phyloP scores from a whole-genome alignment of 1,284 basidiomycete species.

The Ustilago lituana region DNA sequence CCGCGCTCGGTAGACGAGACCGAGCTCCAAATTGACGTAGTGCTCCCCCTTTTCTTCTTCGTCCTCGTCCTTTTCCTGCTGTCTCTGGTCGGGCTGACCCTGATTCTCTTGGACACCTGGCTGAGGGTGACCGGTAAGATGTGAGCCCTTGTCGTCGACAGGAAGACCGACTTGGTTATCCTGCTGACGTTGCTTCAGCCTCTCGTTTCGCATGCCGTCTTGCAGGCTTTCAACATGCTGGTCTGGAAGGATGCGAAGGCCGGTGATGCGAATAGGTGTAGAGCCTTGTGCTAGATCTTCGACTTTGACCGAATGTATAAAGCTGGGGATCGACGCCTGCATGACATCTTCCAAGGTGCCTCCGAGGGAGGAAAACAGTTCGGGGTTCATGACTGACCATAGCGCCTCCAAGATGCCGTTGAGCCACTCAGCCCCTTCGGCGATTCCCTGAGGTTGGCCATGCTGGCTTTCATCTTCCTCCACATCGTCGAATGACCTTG shows the following conservation, averaged over 20 bases:
- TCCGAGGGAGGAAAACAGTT: slow-evolving; percentile 38
- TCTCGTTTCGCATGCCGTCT: slow-evolving; percentile 10
- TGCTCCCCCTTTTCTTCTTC: slow-evolving; percentile 22
- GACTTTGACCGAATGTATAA: slow-evolving; percentile 55
- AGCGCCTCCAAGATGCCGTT: slow-evolving; percentile 43
- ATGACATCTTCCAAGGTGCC: slow-evolving; percentile 54
- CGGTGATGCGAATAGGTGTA: slow-evolving; percentile 49
- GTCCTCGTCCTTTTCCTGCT: background rate
- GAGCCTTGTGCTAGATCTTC: slow-evolving; percentile 48
- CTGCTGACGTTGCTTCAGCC: background rate
- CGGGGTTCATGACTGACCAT: slow-evolving; percentile 51
- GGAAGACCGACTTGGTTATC: slow-evolving; percentile 5
- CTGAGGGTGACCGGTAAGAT: background rate
- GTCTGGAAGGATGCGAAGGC: slow-evolving; percentile 38
- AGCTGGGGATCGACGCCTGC: slow-evolving; percentile 47
- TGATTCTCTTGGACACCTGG: background rate
- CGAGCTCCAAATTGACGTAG: slow-evolving; percentile 52
- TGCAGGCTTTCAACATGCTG: slow-evolving; percentile 1
- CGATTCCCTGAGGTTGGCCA: slow-evolving; percentile 10
- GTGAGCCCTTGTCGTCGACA: background rate
- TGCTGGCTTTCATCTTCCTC: slow-evolving; percentile 6
- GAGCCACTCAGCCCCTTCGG: slow-evolving; percentile 54
- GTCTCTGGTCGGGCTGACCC: background rate
- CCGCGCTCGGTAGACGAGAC: slow-evolving; percentile 45
- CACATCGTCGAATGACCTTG: slow-evolving; percentile 12